Evolutionary conservation across 108 stramenopile genomes (phyloP).

Genomic region (Nannochloropsis gaditana): DNA sequence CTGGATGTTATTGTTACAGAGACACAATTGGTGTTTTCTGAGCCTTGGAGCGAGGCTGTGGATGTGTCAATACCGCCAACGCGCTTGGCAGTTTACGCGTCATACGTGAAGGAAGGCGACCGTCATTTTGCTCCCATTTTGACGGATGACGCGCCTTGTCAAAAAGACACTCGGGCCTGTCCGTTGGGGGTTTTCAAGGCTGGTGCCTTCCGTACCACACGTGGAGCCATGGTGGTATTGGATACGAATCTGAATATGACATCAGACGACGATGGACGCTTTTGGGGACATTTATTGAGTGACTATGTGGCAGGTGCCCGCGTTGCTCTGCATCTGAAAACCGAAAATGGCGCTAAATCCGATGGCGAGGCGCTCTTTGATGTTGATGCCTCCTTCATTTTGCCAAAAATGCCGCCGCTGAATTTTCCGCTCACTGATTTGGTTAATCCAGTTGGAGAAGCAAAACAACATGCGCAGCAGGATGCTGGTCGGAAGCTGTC

Average conservation of each 20-base stretch:
- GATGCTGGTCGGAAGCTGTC: not conserved
- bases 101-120: not conserved
- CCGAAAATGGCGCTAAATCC: not conserved
- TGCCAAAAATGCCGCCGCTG: not conserved
- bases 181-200: not conserved
- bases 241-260: constrained; percentile 8
- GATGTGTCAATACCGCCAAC: not conserved
- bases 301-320: not conserved
- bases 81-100: not conserved
- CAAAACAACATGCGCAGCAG: not conserved
- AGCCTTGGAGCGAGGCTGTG: not conserved
- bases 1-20: not conserved
- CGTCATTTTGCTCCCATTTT: not conserved
- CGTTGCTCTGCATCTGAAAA: not conserved
- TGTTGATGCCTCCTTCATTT: not conserved
- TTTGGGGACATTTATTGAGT: not conserved
- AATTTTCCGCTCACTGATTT: not conserved
- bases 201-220: not conserved
- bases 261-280: not conserved
- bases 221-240: not conserved
- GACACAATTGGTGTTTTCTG: constrained; percentile 8
- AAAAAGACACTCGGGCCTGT: not conserved
- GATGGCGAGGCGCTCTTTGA: constrained; percentile 4
- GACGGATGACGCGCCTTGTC: not conserved
- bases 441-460: not conserved